Conservation (phyloP, 495 filamentous ascomycete species). For the Penicillium subrubescens region DNA sequence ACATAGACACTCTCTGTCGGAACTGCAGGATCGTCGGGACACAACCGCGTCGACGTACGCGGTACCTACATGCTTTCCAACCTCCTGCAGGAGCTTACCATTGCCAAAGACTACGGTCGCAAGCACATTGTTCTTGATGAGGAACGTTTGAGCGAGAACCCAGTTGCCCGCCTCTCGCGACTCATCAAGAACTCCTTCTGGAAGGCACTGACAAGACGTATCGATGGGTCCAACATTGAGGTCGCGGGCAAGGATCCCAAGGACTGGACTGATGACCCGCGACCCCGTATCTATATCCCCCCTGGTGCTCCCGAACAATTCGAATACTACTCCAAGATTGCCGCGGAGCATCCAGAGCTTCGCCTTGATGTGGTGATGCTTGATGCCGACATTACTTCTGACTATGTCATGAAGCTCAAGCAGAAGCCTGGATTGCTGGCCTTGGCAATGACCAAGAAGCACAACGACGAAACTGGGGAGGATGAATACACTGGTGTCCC, state of each 20-base stretch:
- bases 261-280: constrained; percentile 84
- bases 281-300: constrained; percentile 90
- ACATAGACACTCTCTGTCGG: constrained; percentile 72
- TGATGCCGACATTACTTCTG: constrained; percentile 68
- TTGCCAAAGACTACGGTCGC: constrained; percentile 83
- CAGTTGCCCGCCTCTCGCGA: constrained; percentile 80
- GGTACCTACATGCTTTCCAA: constrained; percentile 97
- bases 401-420: constrained; percentile 74
- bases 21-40: constrained; percentile 83
- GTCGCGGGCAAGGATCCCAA: constrained; percentile 84
- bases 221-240: constrained; percentile 87
- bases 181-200: constrained; percentile 89
- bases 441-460: constrained; percentile 78
- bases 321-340: constrained; percentile 81
- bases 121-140: constrained; percentile 87
- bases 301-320: constrained; percentile 81
- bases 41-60: constrained; percentile 80
- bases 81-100: constrained; percentile 86
- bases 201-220: constrained; percentile 81
- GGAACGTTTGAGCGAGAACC: constrained; percentile 86
- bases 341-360: constrained; percentile 72
- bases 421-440: constrained; percentile 85
- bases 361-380: constrained; percentile 83
- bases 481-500: constrained; percentile 76
- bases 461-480: constrained; percentile 64